These are phyloP conservation scores for Lippia alba DNA, from an alignment of 305 asterid species.

Conservation along the genomic window DNA sequence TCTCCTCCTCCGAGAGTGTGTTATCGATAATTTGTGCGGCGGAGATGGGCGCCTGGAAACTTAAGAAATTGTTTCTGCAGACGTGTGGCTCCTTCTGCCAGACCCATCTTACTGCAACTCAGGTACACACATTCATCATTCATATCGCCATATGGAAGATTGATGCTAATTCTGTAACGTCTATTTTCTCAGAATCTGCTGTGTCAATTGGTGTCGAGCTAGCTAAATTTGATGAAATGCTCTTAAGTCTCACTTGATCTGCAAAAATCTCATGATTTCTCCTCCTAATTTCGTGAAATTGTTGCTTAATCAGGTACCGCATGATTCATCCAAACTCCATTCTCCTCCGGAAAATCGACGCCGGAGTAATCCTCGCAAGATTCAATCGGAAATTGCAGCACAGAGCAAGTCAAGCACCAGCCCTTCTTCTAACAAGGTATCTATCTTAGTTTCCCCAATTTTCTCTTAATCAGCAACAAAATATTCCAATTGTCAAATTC, in stretches of 20 bases:
- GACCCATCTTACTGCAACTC: conserved; percentile 15
- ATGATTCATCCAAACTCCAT: conserved; percentile 39
- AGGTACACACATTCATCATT: conserved; percentile 11
- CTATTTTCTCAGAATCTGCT: background rate
- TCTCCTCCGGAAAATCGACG: conserved; percentile 25
- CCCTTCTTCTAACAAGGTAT: conserved; percentile 55
- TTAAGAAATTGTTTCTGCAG: conserved; percentile 54
- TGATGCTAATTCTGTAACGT: too few species aligned
- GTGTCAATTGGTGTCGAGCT: background rate
- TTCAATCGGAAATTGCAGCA: conserved; percentile 31
- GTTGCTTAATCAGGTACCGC: conserved; percentile 41
- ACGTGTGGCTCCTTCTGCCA: conserved; percentile 56
- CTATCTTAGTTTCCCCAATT: conserved; percentile 7
- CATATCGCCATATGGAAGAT: background rate
- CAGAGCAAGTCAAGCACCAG: conserved; percentile 37
- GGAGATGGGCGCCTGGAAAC: conserved; percentile 41
- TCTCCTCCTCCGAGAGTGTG: background rate
- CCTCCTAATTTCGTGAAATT: background rate
- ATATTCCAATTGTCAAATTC: background rate
- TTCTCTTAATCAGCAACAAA: background rate
- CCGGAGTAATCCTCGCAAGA: conserved; percentile 29
- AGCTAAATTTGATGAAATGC: background rate
- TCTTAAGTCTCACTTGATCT: background rate
- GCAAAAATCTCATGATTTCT: background rate
- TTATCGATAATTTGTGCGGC: background rate